Percentiles rank a stretch among this genome's conserved stretches.
Conservation (phyloP, 2,329 filamentous ascomycete species). For the Trichophyton verrucosum region DNA sequence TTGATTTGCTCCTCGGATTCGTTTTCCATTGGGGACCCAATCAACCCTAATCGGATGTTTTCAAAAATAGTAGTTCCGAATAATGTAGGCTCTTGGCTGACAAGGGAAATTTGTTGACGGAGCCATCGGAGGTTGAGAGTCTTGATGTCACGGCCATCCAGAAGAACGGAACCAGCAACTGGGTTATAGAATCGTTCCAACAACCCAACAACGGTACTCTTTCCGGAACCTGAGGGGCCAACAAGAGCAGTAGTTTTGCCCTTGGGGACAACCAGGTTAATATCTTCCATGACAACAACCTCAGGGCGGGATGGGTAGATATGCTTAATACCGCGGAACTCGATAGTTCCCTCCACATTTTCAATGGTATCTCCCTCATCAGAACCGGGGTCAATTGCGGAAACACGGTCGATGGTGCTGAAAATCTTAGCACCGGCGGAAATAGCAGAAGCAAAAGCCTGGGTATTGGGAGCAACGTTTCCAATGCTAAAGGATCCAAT, state of each 20-base stretch:
- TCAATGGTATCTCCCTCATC: conserved; percentile 62
- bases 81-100: conserved; percentile 83
- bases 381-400: conserved; percentile 66
- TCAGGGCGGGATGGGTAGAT: conserved; percentile 91
- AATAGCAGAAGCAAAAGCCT: conserved; percentile 72
- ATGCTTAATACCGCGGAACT: conserved; percentile 72
- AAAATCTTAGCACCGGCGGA: conserved; percentile 86
- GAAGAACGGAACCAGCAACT: conserved; percentile 60
- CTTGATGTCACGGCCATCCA: conserved; percentile 74
- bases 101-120: conserved; percentile 79
- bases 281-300: conserved; percentile 74
- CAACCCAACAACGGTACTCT: conserved; percentile 85
- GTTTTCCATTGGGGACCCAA: conserved; percentile 66
- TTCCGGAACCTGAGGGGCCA: conserved; percentile 86
- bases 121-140: conserved; percentile 81
- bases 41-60: conserved; percentile 82
- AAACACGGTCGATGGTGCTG: conserved; percentile 78
- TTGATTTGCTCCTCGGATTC: conserved; percentile 54
- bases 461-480: conserved; percentile 71
- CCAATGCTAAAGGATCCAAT: conserved; percentile 86
- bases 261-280: conserved; percentile 67
- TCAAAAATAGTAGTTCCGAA: conserved; percentile 81
- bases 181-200: conserved; percentile 92
- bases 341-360: conserved; percentile 61
- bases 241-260: conserved; percentile 90